These are phyloP conservation scores for Urtica urens DNA, from an alignment of 306 rosid genomes.

Conservation along the genomic window DNA sequence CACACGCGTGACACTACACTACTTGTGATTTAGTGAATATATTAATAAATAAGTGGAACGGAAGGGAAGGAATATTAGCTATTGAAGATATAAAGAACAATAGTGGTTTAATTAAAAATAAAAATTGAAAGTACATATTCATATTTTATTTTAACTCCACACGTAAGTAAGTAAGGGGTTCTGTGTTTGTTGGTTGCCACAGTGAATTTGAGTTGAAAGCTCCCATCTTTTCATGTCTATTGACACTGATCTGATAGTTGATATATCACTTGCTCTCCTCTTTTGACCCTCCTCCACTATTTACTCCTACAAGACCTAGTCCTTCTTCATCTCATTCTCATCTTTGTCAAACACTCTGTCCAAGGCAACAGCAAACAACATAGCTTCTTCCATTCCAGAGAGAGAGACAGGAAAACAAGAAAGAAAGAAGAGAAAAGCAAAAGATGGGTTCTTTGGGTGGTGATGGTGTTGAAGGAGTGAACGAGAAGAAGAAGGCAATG, in stretches of 20 bases:
- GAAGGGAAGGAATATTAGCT: no score
- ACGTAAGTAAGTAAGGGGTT: no score
- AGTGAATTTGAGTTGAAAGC: conserved; percentile 97
- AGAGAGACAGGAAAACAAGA: not conserved
- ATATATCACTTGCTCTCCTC: conserved; percentile 77
- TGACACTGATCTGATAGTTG: conserved; percentile 99
- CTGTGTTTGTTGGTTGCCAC: conserved; percentile 87
- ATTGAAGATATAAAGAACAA: no score
- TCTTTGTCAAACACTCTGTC: conserved; percentile 39
- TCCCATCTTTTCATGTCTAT: conserved; percentile 99
- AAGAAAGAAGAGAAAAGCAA: not conserved
- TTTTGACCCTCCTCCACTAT: conserved; percentile 52
- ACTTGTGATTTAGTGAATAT: no score
- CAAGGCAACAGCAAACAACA: not conserved
- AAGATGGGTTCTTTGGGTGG: conserved; percentile 52
- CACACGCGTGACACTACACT: no score
- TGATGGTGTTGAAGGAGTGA: no score
- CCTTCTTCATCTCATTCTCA: conserved; percentile 19
- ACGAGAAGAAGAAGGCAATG: conserved; percentile 83
- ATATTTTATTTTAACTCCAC: no score
- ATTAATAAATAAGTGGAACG: no score
- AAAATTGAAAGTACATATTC: no score
- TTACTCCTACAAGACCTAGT: conserved; percentile 10
- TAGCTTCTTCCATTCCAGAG: not conserved
- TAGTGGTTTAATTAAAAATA: no score